Percentiles rank a stretch among this genome's conserved stretches.
phyloP scores from a whole-genome alignment of 2,329 filamentous ascomycete species.

The Aspergillus pseudoviridinutans region DNA sequence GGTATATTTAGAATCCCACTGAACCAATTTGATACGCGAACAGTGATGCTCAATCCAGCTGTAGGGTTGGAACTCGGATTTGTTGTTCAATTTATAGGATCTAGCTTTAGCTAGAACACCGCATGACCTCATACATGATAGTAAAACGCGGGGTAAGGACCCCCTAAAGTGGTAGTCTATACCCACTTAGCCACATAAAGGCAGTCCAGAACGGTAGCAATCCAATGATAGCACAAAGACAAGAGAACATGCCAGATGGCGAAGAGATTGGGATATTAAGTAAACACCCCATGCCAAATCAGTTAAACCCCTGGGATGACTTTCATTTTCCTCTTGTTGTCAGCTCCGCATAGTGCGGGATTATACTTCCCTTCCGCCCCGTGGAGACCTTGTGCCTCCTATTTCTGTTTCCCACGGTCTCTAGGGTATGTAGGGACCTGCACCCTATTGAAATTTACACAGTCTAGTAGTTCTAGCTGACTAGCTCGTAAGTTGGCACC shows the following conservation, averaged over 20 bases:
- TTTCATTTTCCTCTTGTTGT: no score
- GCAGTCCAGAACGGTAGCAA: not conserved
- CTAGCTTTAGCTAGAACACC: not conserved
- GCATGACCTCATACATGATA: not conserved
- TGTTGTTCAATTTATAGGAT: not conserved
- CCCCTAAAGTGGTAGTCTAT: not conserved
- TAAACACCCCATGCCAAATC: no score
- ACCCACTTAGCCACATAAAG: not conserved
- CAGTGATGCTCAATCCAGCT: not conserved
- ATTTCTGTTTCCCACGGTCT: no score
- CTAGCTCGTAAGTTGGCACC: no score
- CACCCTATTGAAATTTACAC: no score
- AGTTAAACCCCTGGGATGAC: no score
- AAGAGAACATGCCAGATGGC: not conserved
- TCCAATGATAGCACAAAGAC: not conserved
- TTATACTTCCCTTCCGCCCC: no score
- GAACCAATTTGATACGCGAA: not conserved
- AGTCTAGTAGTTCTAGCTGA: no score
- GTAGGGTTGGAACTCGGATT: no score
- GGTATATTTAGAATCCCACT: not conserved
- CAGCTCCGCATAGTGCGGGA: no score
- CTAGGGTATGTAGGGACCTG: no score
- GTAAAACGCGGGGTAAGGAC: not conserved
- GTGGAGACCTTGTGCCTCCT: no score
- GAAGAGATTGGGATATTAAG: not conserved